Conservation (phyloP, 768 basidiomycete species). For the Serendipita sp. region DNA sequence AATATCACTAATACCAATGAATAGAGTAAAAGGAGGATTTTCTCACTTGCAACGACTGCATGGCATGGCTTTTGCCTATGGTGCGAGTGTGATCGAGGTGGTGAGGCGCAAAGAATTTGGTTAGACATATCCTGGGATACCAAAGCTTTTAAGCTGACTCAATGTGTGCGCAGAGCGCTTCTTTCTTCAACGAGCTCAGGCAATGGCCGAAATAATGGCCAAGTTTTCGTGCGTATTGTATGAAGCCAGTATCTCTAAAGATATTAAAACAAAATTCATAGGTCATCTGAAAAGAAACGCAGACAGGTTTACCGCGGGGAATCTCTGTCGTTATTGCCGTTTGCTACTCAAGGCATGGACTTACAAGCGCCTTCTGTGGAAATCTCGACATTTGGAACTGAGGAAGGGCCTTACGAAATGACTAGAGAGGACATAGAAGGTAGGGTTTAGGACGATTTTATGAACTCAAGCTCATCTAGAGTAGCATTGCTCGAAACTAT, state of each 20-base stretch:
- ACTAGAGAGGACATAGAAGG: slow-evolving; percentile 57
- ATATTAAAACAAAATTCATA: slow-evolving; percentile 17
- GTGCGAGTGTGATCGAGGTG: slow-evolving; percentile 78
- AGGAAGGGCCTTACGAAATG: slow-evolving; percentile 47
- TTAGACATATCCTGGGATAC: slow-evolving; percentile 19
- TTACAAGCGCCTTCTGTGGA: slow-evolving; percentile 66
- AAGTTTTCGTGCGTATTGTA: slow-evolving; percentile 52
- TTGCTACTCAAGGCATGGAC: slow-evolving; percentile 66
- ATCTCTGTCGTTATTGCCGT: slow-evolving; percentile 73
- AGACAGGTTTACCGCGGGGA: slow-evolving; percentile 76
- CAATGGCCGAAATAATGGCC: slow-evolving; percentile 72
- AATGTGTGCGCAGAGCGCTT: slow-evolving; percentile 37
- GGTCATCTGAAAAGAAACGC: slow-evolving; percentile 61
- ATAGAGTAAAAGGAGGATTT: slow-evolving; percentile 52
- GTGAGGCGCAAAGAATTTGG: slow-evolving; percentile 83
- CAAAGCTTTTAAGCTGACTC: slow-evolving; percentile 6
- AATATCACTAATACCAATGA: not conserved
- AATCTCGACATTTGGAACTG: slow-evolving; percentile 51
- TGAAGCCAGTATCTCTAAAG: not conserved
- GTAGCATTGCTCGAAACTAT: slow-evolving; percentile 45
- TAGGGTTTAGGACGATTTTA: slow-evolving; percentile 19
- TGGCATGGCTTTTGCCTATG: slow-evolving; percentile 81
- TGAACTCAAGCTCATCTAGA: slow-evolving; percentile 10
- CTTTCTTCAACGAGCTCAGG: slow-evolving; percentile 65
- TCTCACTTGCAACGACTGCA: slow-evolving; percentile 82